Conservation (phyloP, 352 stramenopile genomes). For the Phytophthora pluvialis region DNA sequence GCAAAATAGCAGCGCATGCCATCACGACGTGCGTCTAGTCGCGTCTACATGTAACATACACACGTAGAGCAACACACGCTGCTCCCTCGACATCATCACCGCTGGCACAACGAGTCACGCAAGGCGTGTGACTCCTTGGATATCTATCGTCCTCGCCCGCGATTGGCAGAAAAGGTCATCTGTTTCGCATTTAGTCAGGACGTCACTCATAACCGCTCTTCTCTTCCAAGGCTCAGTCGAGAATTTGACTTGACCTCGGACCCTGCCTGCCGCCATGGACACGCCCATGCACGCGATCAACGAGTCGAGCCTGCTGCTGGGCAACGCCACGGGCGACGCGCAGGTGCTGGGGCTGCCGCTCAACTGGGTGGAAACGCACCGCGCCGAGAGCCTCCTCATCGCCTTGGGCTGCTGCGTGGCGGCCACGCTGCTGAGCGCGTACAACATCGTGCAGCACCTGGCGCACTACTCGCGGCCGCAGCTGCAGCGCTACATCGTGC, state of each 20-base stretch:
- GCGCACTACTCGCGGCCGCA: slow-evolving; percentile 83
- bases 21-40: not conserved
- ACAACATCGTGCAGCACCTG: slow-evolving; percentile 90
- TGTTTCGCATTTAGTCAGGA: slow-evolving; percentile 12
- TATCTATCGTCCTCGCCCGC: slow-evolving; percentile 17
- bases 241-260: no score
- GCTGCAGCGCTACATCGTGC: slow-evolving; percentile 89
- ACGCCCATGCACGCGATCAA: slow-evolving; percentile 53
- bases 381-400: slow-evolving; percentile 55
- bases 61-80: not conserved
- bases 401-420: slow-evolving; percentile 62
- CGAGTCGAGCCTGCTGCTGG: slow-evolving; percentile 67
- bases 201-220: slow-evolving; percentile 4
- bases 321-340: slow-evolving; percentile 72
- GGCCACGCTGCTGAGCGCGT: slow-evolving; percentile 69
- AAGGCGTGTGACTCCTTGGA: slow-evolving; percentile 22
- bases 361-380: slow-evolving; percentile 79
- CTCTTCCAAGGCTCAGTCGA: slow-evolving; percentile 17
- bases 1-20: not conserved
- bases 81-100: not conserved
- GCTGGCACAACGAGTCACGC: not conserved
- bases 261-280: slow-evolving; percentile 25
- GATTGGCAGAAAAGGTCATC: no score
- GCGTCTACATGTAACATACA: not conserved
- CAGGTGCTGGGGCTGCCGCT: slow-evolving; percentile 65